Evolutionary conservation across 306 rosid genomes (phyloP).

Genomic region (Corylus americana): DNA sequence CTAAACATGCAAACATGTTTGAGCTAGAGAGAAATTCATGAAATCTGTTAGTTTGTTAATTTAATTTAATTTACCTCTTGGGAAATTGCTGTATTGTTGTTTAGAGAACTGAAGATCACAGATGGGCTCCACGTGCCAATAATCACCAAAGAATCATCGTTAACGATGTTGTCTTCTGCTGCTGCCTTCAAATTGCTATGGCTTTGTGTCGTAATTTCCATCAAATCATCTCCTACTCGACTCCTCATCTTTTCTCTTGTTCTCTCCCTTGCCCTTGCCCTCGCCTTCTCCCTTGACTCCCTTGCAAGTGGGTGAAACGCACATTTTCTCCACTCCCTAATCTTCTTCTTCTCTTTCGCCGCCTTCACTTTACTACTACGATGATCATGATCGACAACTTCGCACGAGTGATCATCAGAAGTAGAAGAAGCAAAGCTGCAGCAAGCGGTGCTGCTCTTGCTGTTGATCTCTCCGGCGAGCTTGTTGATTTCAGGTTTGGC

Average conservation of each 20-base stretch:
- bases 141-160: constrained; percentile 38
- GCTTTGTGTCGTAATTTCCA: constrained; percentile 26
- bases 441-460: constrained; percentile 2
- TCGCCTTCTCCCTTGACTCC: constrained; percentile 71
- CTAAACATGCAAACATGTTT: background rate
- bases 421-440: constrained; percentile 35
- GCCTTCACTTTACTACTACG: too few relatives aligned
- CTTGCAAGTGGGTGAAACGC: constrained; percentile 42
- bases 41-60: constrained; percentile 23
- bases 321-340: constrained; percentile 37
- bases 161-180: constrained; percentile 18
- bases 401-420: constrained; percentile 64
- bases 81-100: constrained; percentile 33
- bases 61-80: constrained; percentile 48
- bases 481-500: constrained; percentile 57
- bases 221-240: constrained; percentile 17
- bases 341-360: constrained; percentile 24
- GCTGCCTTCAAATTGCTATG: constrained; percentile 18
- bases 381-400: constrained; percentile 41
- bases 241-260: constrained; percentile 45
- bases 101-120: constrained; percentile 45
- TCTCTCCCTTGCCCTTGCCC: constrained; percentile 74
- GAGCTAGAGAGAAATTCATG: background rate
- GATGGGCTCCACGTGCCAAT: constrained; percentile 62
- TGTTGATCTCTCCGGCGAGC: constrained; percentile 42